Evolutionary conservation across 139 green algal species (phyloP).

Genomic region (Chlorella sp.): DNA sequence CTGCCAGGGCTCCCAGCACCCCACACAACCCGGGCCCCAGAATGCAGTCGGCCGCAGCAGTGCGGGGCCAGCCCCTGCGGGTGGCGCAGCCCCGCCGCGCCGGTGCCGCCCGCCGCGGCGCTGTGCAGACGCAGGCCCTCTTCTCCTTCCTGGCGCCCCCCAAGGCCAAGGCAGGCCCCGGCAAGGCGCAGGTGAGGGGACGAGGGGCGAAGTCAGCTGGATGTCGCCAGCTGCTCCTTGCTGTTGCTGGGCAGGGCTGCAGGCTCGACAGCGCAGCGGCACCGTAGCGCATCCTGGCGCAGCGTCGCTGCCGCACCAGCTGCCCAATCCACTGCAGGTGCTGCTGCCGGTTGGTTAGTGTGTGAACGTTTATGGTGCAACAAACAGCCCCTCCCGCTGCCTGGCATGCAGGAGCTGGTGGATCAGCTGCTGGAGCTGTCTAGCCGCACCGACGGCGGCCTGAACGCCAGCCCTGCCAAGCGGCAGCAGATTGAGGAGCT

Average conservation of each 20-base stretch:
- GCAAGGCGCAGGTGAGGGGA: background rate
- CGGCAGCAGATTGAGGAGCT: constrained; percentile 39
- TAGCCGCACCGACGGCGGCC: constrained; percentile 24
- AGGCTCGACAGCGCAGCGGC: background rate
- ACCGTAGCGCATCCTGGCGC: background rate
- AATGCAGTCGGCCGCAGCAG: constrained; percentile 4
- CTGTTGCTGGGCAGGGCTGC: background rate
- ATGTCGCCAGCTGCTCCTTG: background rate
- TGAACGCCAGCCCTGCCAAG: constrained; percentile 6
- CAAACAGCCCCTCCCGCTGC: background rate
- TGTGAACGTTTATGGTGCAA: background rate
- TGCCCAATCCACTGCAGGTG: too few relatives aligned
- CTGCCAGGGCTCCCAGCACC: background rate
- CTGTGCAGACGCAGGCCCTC: constrained; percentile 7
- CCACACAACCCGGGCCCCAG: background rate
- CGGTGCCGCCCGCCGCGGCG: background rate
- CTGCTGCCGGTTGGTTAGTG: too few relatives aligned
- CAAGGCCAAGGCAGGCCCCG: constrained; percentile 11
- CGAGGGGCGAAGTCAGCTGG: too few relatives aligned
- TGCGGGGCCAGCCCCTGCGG: background rate
- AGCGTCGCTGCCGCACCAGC: background rate
- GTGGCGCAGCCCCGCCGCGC: background rate
- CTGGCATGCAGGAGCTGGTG: constrained; percentile 31
- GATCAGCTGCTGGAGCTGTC: constrained; percentile 32
- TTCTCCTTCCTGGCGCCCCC: constrained; percentile 12